These are phyloP conservation scores for Cucumis cinereus DNA, from an alignment of 306 rosid genomes.

Conservation along the genomic window DNA sequence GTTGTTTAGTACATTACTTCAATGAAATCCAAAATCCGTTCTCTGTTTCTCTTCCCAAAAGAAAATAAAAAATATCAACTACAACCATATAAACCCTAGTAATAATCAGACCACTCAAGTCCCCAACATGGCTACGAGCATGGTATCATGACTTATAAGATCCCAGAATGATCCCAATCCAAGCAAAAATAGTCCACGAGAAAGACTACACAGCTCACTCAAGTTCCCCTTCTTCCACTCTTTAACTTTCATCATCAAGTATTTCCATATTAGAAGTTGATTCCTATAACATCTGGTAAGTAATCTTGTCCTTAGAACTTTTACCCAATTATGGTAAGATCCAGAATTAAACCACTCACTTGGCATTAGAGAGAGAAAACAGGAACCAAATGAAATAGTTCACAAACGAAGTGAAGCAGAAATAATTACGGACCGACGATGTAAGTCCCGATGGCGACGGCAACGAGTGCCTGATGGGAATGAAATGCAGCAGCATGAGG, in stretches of 20 bases:
- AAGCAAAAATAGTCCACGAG: neutral
- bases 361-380: neutral
- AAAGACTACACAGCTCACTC: neutral
- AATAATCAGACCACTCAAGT: neutral
- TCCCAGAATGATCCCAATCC: neutral
- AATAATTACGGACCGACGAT: slow-evolving; percentile 45
- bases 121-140: neutral
- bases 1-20: neutral
- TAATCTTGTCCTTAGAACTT: neutral
- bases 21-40: neutral
- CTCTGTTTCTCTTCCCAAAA: neutral
- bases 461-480: slow-evolving; percentile 81
- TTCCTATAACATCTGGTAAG: neutral
- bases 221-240: neutral
- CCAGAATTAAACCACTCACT: neutral
- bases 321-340: neutral
- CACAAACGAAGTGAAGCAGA: neutral
- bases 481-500: slow-evolving; percentile 91
- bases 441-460: slow-evolving; percentile 87
- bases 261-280: neutral
- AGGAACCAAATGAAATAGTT: neutral
- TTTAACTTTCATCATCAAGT: neutral
- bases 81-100: neutral
- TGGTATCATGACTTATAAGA: neutral
- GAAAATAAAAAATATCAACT: neutral